Evolutionary conservation across 2,329 filamentous ascomycete species (phyloP).

Genomic region (Trichoderma lentiforme): DNA sequence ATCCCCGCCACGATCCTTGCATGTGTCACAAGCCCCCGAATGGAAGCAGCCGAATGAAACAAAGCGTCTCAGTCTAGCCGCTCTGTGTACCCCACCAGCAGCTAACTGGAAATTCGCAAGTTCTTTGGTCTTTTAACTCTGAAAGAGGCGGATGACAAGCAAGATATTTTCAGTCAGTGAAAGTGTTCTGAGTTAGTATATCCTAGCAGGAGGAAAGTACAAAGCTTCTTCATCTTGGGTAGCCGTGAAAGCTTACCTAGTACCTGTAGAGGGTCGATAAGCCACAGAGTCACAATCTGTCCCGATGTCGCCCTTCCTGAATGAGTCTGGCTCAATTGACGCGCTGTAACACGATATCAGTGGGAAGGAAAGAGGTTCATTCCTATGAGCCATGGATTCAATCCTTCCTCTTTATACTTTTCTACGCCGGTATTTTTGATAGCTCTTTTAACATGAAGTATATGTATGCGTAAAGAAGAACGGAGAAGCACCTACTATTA

Average conservation of each 20-base stretch:
- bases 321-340: not conserved
- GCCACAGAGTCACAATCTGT: not conserved
- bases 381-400: not conserved
- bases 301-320: not conserved
- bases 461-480: not conserved
- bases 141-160: not conserved
- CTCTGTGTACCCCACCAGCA: not conserved
- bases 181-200: not conserved
- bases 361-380: not conserved
- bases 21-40: not conserved
- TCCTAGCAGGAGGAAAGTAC: not conserved
- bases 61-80: not conserved
- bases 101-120: not conserved
- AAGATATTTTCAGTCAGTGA: not conserved
- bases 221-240: accelerated
- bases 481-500: not conserved
- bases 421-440: not conserved
- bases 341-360: not conserved
- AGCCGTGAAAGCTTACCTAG: too few relatives aligned
- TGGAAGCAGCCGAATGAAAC: not conserved
- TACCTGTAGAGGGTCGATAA: not conserved
- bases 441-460: not conserved
- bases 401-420: not conserved
- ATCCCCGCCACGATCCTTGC: not conserved
- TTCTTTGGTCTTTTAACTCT: too few relatives aligned